Percentiles rank a stretch among this genome's conserved stretches.
Evolutionary conservation across 768 basidiomycete genomes (phyloP).

Genomic region (Psilocybe tampanensis): DNA sequence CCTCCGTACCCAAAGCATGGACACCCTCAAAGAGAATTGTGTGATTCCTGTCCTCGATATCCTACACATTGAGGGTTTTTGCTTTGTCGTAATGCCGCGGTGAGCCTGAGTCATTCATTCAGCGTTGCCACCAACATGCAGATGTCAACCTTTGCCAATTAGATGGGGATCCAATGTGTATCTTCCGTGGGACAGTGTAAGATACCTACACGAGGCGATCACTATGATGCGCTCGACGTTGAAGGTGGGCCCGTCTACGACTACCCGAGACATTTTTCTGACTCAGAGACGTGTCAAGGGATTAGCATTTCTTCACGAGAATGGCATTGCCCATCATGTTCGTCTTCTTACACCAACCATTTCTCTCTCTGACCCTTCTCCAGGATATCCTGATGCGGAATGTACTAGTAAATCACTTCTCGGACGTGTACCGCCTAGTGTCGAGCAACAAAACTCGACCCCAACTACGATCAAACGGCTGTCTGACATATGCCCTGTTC

Average conservation of each 20-base stretch:
- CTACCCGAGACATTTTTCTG: too few species aligned
- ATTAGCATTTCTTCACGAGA: constrained; percentile 18
- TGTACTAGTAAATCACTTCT: constrained; percentile 20
- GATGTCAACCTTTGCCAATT: too few species aligned
- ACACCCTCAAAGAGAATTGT: not conserved
- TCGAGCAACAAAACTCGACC: not conserved
- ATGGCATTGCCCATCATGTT: constrained; percentile 22
- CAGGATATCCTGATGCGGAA: constrained; percentile 14
- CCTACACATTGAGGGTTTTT: constrained; percentile 20
- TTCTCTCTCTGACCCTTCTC: not conserved
- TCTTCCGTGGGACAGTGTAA: too few species aligned
- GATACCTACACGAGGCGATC: too few species aligned
- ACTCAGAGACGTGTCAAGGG: too few species aligned
- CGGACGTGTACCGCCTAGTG: not conserved
- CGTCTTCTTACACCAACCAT: not conserved
- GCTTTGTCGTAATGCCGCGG: constrained; percentile 31
- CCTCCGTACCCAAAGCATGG: constrained; percentile 12
- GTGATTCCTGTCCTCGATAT: constrained; percentile 27
- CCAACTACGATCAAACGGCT: constrained; percentile 8
- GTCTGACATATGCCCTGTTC: constrained; percentile 19
- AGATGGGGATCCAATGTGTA: too few species aligned
- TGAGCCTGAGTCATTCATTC: constrained; percentile 19
- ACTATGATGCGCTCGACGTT: not conserved
- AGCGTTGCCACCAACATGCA: not conserved
- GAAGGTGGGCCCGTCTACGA: constrained; percentile 16